Evolutionary conservation across 495 filamentous ascomycete genomes (phyloP).

Genomic region (Evernia prunastri): DNA sequence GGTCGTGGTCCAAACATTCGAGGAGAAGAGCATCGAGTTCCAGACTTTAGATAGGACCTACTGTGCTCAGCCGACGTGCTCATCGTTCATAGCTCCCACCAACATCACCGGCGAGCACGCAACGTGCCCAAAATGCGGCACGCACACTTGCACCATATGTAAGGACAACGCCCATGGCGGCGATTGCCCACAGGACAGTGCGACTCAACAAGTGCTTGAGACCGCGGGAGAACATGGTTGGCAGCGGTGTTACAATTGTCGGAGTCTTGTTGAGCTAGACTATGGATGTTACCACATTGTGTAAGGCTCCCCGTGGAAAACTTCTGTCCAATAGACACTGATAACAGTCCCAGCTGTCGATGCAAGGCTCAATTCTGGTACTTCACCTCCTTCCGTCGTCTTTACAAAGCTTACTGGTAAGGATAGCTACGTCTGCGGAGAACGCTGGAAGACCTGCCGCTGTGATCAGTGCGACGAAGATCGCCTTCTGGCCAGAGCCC

Average conservation of each 20-base stretch:
- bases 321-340: constrained; percentile 11
- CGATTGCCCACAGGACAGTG: constrained; percentile 39
- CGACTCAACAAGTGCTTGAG: constrained; percentile 30
- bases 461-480: constrained; percentile 40
- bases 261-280: constrained; percentile 36
- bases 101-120: constrained; percentile 35
- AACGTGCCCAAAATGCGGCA: constrained; percentile 35
- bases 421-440: constrained; percentile 44
- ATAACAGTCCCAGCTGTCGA: constrained; percentile 37
- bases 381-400: neutral
- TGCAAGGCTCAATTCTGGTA: constrained; percentile 51
- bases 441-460: constrained; percentile 44
- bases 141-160: constrained; percentile 42
- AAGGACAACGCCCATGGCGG: constrained; percentile 38
- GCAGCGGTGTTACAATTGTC: constrained; percentile 39
- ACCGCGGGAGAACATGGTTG: constrained; percentile 36
- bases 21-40: constrained; percentile 40
- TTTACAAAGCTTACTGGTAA: neutral
- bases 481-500: constrained; percentile 30
- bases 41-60: constrained; percentile 42
- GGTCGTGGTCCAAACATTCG: constrained; percentile 31
- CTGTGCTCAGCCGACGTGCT: constrained; percentile 40
- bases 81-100: constrained; percentile 36
- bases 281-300: constrained; percentile 46
- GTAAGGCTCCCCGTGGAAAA: constrained; percentile 23